Conservation (phyloP, 768 basidiomycete genomes). For the Pisolithus microcarpus region DNA sequence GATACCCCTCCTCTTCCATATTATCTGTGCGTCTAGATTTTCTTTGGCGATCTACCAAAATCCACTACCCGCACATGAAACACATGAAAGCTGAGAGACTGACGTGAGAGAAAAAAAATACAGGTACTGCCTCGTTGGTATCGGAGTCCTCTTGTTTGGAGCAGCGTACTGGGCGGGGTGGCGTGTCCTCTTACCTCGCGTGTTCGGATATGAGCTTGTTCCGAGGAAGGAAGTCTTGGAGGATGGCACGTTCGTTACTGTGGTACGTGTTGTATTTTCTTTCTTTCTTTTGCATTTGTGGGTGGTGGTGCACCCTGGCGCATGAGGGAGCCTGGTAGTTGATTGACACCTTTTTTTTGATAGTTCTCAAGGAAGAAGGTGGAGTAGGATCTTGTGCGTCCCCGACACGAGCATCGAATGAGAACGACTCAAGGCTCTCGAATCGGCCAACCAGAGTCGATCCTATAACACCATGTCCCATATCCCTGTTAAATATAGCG, state of each 20-base stretch:
- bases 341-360: too few relatives aligned
- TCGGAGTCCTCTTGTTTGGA: conserved; percentile 39
- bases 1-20: conserved; percentile 58
- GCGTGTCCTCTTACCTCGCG: conserved; percentile 41
- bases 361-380: too few relatives aligned
- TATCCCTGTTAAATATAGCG: too few relatives aligned
- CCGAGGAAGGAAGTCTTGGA: conserved; percentile 41
- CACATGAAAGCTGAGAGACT: too few relatives aligned
- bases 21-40: conserved; percentile 34
- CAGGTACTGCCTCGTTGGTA: conserved; percentile 50
- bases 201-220: conserved; percentile 42
- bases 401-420: too few relatives aligned
- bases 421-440: too few relatives aligned
- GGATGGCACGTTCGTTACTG: conserved; percentile 49
- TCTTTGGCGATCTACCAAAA: neutral
- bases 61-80: neutral
- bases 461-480: too few relatives aligned
- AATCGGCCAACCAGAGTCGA: too few relatives aligned
- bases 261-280: conserved; percentile 30
- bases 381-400: too few relatives aligned
- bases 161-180: conserved; percentile 50
- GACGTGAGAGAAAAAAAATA: neutral
- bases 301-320: neutral
- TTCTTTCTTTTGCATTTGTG: neutral
- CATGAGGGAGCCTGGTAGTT: too few relatives aligned